Base-by-base conservation (phyloP, 768 basidiomycete species). In the Terana coerulea region DNA sequence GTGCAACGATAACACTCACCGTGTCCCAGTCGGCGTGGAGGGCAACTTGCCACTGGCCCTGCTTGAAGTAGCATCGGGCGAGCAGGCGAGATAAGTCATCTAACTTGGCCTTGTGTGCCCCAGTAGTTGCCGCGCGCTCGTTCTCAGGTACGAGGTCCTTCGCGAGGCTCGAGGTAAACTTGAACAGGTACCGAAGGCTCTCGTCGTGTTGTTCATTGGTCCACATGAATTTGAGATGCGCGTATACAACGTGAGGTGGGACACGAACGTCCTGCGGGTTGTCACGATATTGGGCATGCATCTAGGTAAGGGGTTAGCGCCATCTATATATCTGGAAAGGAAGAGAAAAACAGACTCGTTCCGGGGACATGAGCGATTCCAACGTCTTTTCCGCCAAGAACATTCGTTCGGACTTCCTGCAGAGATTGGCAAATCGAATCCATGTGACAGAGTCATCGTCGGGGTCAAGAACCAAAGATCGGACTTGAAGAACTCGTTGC, bases 371-470 rank as follows among this genome's bases (percentile, higher is more conserved):
- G 1, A 99, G 70, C 0, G 93, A 95, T 57, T 94, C 91, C 61
- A 99, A 88, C 0, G 95, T 97, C 72, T 98, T 98, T 60, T 98
- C 94, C 0, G 95, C 95, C 44, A 99, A 72, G n/a, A 80, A 79
- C 81, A 98, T 91, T 5, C 97, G 84, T 44, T 95, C 93, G 15
- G 83, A 89, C 70, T 95, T 95, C 46, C 97, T 90, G 64, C 97
- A 98, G 1, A 98, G 74, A 61, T 99, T 98, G 2, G 95, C 92
- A 63, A 99, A 98, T 69, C 97, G 94, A 69, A 99, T 97, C 94
- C 95, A 98, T 84, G 97, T 98, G 40, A 89, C 81, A 37, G 90
- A 91, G 64, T 98, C 94, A 56, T 97, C 93, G 57, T 90, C 90
- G 0, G 97, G 95, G 37, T 83, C 89, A 24, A 98, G 75, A 19